Percentiles rank a stretch among this genome's conserved stretches.
Conservation (phyloP, 2,329 filamentous ascomycete genomes). For the Bisporella sp. region DNA sequence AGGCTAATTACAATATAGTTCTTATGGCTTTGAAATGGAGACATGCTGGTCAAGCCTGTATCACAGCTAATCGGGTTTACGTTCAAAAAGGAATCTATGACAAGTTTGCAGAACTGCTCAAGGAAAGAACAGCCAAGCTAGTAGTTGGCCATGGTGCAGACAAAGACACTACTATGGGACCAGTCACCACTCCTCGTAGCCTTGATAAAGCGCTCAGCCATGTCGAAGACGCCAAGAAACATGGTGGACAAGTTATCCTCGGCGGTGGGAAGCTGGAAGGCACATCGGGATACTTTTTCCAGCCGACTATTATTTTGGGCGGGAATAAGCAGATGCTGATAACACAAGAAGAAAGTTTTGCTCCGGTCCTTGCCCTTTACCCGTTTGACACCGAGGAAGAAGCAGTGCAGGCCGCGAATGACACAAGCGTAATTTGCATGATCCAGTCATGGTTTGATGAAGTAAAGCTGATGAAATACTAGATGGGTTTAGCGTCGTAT, state of each 20-base stretch:
- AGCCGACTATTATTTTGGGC: constrained; percentile 57
- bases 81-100: constrained; percentile 58
- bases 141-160: constrained; percentile 55
- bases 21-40: constrained; percentile 45
- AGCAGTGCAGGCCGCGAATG: constrained; percentile 51
- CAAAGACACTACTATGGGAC: constrained; percentile 51
- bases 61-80: constrained; percentile 59
- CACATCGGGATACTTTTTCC: constrained; percentile 52
- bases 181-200: constrained; percentile 47
- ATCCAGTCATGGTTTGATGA: too few relatives aligned
- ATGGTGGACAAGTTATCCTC: constrained; percentile 56
- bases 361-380: constrained; percentile 56
- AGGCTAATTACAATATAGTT: constrained; percentile 12
- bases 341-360: constrained; percentile 56
- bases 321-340: constrained; percentile 52
- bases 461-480: not conserved
- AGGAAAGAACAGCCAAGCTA: constrained; percentile 44
- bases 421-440: constrained; percentile 34
- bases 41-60: constrained; percentile 58
- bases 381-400: constrained; percentile 61
- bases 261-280: constrained; percentile 48
- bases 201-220: constrained; percentile 51
- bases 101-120: constrained; percentile 48
- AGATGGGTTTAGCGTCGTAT: constrained; percentile 60
- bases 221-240: constrained; percentile 55